Evolutionary conservation across 805 yeast genomes (phyloP), one percentile per base, ranked within the genome.

Genomic region (Pichia occidentalis): DNA sequence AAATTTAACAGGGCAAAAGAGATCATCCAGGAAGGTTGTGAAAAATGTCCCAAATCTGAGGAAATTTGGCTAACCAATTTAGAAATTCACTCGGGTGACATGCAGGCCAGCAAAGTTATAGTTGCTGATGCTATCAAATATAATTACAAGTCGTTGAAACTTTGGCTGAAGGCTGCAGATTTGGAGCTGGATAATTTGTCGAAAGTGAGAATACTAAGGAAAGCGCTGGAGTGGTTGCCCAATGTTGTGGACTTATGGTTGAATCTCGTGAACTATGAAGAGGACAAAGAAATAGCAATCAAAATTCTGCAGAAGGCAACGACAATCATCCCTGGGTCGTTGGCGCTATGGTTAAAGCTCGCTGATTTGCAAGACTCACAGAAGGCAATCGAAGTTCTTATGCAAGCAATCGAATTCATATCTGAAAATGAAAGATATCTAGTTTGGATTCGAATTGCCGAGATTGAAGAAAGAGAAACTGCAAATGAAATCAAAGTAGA

Each of bases 61-160:
- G 81, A 75, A 10, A 65, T 87, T 0, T 90, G 98, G 98, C 56
- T 88, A 7, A 95, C 85, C 45, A 80, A 72, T 51, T 64, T 90
- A 5, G 67, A 85, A 32, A 60, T 88, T 10, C 77, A 85, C 51
- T 58, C 59, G 4, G 51, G 56, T 8, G 70, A 73, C 32, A 19
- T 56, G 2, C 60, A 59, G 29, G 53, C 68, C 12, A 71, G 84
- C 35, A 78, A 74, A 51, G 59, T 66, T 1, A 66, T 87, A 10
- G 77, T 79, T 2, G 71, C 81, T 0, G 77, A 80, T 32, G 95
- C 84, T 0, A 68, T 88, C 2, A 61, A 64, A 38, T 67, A 60
- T 47, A 73, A 78, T 43, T 70, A 76, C 0, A 61, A 58, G 24
- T 77, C 87, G 3, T 67, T 75, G 23, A 63, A 64, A 26, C 62